Conservation (phyloP, 371 early-diverging fungal genomes). For the Antonospora locustae region DNA sequence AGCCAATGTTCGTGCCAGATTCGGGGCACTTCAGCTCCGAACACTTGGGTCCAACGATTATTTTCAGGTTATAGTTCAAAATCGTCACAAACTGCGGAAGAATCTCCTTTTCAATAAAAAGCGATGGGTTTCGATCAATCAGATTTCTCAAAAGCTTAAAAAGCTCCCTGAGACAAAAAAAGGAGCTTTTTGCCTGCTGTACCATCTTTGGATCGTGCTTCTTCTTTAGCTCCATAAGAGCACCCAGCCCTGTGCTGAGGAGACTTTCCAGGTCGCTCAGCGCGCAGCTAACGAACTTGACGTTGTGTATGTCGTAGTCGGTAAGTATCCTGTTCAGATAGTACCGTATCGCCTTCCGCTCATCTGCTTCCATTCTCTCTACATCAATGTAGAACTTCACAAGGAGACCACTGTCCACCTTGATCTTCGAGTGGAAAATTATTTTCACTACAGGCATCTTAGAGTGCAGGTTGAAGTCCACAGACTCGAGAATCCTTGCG, state of each 20-base stretch:
- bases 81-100: conserved; percentile 80
- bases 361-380: not conserved
- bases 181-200: conserved; percentile 5
- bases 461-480: not conserved
- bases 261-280: conserved; percentile 40
- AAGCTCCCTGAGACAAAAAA: conserved; percentile 25
- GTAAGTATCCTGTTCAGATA: conserved; percentile 13
- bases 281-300: conserved; percentile 34
- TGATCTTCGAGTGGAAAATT: conserved; percentile 6
- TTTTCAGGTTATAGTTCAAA: conserved; percentile 76
- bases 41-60: conserved; percentile 78
- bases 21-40: conserved; percentile 69
- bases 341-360: conserved; percentile 7
- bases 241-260: conserved; percentile 29
- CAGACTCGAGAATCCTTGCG: not conserved
- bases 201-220: conserved; percentile 7
- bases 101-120: conserved; percentile 73
- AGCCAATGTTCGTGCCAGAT: conserved; percentile 69
- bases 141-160: conserved; percentile 29
- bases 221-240: conserved; percentile 22
- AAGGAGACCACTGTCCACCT: not conserved
- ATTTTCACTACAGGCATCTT: not conserved
- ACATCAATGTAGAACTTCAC: not conserved
- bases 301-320: conserved; percentile 4
- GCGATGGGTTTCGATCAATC: conserved; percentile 41